These are phyloP conservation scores for Boletus tomentosulus DNA, from an alignment of 768 basidiomycete genomes.

Conservation along the genomic window DNA sequence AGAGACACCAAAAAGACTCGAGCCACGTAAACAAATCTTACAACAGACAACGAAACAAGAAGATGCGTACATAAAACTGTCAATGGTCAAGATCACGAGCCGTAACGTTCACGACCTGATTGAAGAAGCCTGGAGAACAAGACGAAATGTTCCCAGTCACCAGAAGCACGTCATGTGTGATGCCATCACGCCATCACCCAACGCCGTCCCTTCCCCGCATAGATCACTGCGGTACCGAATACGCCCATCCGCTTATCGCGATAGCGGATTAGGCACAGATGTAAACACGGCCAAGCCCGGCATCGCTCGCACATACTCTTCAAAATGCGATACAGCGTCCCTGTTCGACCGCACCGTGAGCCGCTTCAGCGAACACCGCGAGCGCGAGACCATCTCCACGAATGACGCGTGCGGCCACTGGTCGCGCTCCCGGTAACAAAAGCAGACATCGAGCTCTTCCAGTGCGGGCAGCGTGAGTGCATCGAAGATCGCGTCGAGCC, in stretches of 20 bases:
- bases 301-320: slow-evolving; percentile 19
- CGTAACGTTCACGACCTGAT: not conserved
- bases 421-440: slow-evolving; percentile 28
- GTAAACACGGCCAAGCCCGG: slow-evolving; percentile 21
- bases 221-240: not conserved
- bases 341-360: slow-evolving; percentile 25
- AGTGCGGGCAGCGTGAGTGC: slow-evolving; percentile 23
- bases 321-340: slow-evolving; percentile 16
- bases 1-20: not conserved
- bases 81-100: not conserved
- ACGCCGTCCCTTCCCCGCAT: not conserved
- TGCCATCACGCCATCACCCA: not conserved
- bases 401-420: slow-evolving; percentile 27
- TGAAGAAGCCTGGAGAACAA: not conserved
- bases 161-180: not conserved
- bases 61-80: not conserved
- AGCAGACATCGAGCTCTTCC: slow-evolving; percentile 31
- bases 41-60: not conserved
- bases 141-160: not conserved
- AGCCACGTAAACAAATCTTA: not conserved
- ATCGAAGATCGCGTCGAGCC: slow-evolving; percentile 18
- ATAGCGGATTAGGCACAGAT: not conserved
- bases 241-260: not conserved
- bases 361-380: slow-evolving; percentile 21
- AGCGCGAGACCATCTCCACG: slow-evolving; percentile 21